Evolutionary conservation across 495 filamentous ascomycete species (phyloP).

Genomic region (Xylaria longipes): DNA sequence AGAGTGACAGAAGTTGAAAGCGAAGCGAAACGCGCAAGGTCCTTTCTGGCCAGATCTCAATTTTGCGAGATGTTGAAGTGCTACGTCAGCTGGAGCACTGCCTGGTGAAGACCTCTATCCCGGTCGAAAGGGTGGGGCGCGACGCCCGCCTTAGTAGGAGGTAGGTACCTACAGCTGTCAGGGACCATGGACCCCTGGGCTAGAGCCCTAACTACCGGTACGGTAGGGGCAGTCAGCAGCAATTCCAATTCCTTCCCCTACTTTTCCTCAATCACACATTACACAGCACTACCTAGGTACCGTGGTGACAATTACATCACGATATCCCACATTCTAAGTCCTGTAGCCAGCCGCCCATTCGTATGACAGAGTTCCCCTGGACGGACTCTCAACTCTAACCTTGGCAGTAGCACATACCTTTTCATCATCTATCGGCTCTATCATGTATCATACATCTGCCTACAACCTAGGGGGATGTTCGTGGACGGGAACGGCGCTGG

Average conservation of each 20-base stretch:
- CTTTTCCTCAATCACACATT: neutral
- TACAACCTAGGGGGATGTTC: neutral
- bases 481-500: neutral
- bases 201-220: neutral
- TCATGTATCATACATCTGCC: neutral
- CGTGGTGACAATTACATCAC: neutral
- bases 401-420: neutral
- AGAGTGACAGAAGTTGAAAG: neutral
- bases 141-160: neutral
- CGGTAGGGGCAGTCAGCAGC: neutral
- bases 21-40: neutral
- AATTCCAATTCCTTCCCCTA: neutral
- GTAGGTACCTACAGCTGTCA: neutral
- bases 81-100: neutral
- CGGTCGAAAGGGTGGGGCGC: neutral
- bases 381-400: neutral
- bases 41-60: slow-evolving; percentile 32
- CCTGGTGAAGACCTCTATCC: neutral
- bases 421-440: neutral
- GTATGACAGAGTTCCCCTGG: neutral
- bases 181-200: neutral
- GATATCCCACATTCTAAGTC: neutral
- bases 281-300: neutral
- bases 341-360: neutral
- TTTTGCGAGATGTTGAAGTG: slow-evolving; percentile 23